Evolutionary conservation across 2,329 filamentous ascomycete species (phyloP).

Genomic region (Seiridium cupressi): DNA sequence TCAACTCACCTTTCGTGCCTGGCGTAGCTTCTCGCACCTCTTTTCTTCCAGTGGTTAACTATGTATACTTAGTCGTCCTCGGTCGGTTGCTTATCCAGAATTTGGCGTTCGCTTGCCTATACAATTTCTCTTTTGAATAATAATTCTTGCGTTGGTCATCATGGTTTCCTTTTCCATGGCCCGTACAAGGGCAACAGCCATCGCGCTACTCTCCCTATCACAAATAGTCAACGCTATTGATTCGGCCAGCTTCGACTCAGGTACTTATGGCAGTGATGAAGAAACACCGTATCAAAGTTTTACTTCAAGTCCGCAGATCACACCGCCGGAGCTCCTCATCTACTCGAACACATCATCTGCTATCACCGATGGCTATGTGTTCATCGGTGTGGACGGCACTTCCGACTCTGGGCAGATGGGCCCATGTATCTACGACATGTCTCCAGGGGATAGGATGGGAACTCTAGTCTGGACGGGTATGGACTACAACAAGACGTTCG

Average conservation of each 20-base stretch:
- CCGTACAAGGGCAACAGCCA: not conserved
- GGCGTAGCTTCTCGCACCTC: no score
- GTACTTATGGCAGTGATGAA: not conserved
- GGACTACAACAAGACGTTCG: slow-evolving; percentile 3
- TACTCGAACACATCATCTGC: slow-evolving; percentile 1
- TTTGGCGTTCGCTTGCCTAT: no score
- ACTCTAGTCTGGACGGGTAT: not conserved
- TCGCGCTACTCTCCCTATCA: not conserved
- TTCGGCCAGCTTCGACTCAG: not conserved
- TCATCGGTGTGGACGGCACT: not conserved
- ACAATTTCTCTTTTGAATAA: not conserved
- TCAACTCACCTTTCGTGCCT: no score
- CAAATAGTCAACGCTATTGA: not conserved
- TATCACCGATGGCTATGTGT: slow-evolving; percentile 2
- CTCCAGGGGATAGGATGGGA: not conserved
- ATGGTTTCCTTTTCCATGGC: not conserved
- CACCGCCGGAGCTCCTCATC: slow-evolving; percentile 1
- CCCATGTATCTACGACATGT: not conserved
- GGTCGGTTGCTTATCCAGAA: no score
- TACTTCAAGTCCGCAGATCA: not conserved
- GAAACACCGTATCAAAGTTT: slow-evolving; percentile 2
- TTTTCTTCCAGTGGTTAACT: no score
- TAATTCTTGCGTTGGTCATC: not conserved
- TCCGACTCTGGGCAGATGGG: slow-evolving; percentile 2
- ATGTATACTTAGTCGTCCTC: no score